Evolutionary conservation across 163 green algal genomes (phyloP).

Genomic region (Scenedesmus sp.): DNA sequence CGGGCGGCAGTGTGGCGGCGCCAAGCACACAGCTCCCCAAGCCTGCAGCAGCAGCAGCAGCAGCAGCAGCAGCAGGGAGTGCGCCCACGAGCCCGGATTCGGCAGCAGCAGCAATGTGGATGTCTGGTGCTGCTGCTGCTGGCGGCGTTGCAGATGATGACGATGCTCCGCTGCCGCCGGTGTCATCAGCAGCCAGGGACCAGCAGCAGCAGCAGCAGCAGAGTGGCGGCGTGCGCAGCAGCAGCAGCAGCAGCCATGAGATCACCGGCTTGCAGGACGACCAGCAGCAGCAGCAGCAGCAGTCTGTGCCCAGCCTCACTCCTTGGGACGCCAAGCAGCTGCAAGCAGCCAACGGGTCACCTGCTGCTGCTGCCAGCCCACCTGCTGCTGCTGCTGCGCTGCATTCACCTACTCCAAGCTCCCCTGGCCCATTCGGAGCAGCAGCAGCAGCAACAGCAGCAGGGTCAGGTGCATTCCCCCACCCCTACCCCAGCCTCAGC

Average conservation of each 20-base stretch:
- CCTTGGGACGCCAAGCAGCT: not conserved
- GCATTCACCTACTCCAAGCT: not conserved
- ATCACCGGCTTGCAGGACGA: not conserved
- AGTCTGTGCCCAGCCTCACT: not conserved
- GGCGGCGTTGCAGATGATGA: not conserved
- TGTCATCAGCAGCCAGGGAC: not conserved
- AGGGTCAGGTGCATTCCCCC: not conserved
- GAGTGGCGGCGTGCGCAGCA: not conserved
- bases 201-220: conserved; percentile 8
- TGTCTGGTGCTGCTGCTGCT: not conserved
- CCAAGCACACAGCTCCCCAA: not conserved
- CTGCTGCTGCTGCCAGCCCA: not conserved
- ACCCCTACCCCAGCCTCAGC: not conserved
- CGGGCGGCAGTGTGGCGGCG: not conserved
- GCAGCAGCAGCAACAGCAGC: not conserved
- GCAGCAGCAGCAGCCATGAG: not conserved
- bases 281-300: not conserved
- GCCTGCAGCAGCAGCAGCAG: not conserved
- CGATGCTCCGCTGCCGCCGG: conserved; percentile 9
- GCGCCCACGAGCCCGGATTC: not conserved
- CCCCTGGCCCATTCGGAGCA: not conserved
- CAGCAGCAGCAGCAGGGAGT: not conserved
- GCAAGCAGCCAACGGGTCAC: not conserved
- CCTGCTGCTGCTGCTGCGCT: not conserved
- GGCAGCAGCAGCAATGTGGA: not conserved